Evolutionary conservation across 164 flowering plant species (phyloP), one percentile per base, ranked within the genome.

Genomic region (Buxus sempervirens): DNA sequence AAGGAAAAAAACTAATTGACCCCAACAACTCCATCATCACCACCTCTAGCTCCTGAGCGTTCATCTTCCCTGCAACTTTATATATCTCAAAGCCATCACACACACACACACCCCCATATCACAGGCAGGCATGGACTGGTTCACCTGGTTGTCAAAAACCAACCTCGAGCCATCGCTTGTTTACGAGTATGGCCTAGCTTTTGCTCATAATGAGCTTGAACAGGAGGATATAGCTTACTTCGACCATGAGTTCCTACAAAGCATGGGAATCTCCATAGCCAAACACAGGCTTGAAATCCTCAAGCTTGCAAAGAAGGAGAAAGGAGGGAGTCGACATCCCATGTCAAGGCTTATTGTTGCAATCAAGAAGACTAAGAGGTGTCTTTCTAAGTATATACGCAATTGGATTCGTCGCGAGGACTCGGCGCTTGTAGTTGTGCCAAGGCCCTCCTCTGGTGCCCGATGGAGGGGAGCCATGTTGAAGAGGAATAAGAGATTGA

Each of bases 211-310:
- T 58, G 87, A 89, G 82, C 91, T 93, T 57, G 79, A 83, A 41
- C 72, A 69, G 26, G 93, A 90, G 8, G 96, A 93, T 61, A 54
- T 86, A 19, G 15, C 64, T 22, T 77, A 80, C 79, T 93, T 93
- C 83, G 78, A 88, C 82, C 98, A 93, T 73, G 93, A 90, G 25
- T 85, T 93, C 41, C 90, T 93, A 0, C 90, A 83, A 45, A 90
- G 96, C 71, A 81, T 93, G 83, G 98, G 98, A 9, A 77, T 93
- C 55, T 75, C 82, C 23, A 78, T 90, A 20, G 96, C 90, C 76
- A 90, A 93, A 68, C 98, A 93, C 74, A 60, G 98, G 69, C 82
- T 93, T 0, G 96, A 88, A 75, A 93, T 93, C 6, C 86, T 90
- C 73, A 93, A 89, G 82, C 88, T 90, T 23, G 87, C 86, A 7